Base-by-base conservation (phyloP, 345 rosid genomes). In the Pugionium cornutum region DNA sequence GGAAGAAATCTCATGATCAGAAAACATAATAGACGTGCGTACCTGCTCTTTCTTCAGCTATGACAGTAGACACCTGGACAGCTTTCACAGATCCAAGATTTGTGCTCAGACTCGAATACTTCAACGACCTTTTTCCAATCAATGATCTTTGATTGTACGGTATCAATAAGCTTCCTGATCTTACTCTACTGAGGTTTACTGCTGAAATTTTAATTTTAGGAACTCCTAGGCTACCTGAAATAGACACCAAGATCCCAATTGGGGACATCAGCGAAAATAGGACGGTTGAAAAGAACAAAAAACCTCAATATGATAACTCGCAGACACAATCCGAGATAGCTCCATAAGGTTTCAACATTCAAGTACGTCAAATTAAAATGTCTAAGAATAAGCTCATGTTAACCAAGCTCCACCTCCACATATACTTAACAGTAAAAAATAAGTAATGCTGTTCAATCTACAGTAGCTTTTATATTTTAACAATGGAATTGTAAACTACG, bases 191-290 rank as follows among this genome's bases (percentile, higher is more conserved):
- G 28, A 62, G 41, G 4, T 68, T 56, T 30, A 49, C 30, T 3
- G 78, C 64, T 7, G 78, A 54, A n/a, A 68, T 56, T 61, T 68
- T 74, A 8, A 68, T 34, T 26, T 74, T 67, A 18, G 78, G 67
- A 55, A 43, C 70, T 65, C 80, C 78, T 69, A 79, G 53, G 73
- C 78, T 74, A 68, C 78, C 78, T 74, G 65, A 62, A 62, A 49
- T 1, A 56, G 37, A 54, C 26, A 27, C 56, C 27, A 36, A 10
- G 2, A 6, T 55, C 62, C 26, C 52, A 47, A n/a, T 29, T 18
- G 8, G 1, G n/a, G 36, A 53, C 33, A 41, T 9, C 68, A 40
- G 35, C 33, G 1, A 31, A 51, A 65, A 45, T 44, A 53, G 33
- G 41, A 52, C 42, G n/a, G 28, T 33, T 9, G n/a, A 47, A 4